Evolutionary conservation across 2,329 filamentous ascomycete species (phyloP).

Genomic region (Sphaerulina musiva): DNA sequence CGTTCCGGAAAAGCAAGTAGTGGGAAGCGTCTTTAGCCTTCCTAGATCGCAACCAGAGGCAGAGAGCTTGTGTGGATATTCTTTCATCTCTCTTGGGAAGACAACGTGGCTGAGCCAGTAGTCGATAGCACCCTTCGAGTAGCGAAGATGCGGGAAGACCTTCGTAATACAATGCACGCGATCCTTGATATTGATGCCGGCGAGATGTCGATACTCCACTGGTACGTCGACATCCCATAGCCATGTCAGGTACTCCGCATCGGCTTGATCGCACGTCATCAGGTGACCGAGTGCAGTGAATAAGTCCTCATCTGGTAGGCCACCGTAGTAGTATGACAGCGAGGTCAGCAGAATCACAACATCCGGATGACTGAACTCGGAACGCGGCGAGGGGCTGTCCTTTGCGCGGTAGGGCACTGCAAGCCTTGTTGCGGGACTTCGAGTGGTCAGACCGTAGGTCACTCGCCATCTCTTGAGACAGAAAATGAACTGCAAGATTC

Average conservation of each 20-base stretch:
- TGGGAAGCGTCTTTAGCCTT: conserved; percentile 44
- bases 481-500: conserved; percentile 54
- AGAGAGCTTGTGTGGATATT: conserved; percentile 58
- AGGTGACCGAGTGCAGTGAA: conserved; percentile 32
- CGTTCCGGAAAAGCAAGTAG: conserved; percentile 66
- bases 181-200: conserved; percentile 29
- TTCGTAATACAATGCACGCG: conserved; percentile 16
- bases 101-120: conserved; percentile 62
- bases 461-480: conserved; percentile 63
- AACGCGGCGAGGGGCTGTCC: conserved; percentile 54
- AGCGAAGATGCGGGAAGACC: conserved; percentile 44
- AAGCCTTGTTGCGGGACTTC: conserved; percentile 46
- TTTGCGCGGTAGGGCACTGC: conserved; percentile 64
- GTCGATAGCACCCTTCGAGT: conserved; percentile 51
- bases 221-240: conserved; percentile 16
- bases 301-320: conserved; percentile 44
- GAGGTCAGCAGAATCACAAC: conserved; percentile 60
- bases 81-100: conserved; percentile 59
- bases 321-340: conserved; percentile 61
- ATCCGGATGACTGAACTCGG: conserved; percentile 64
- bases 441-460: conserved; percentile 44
- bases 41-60: conserved; percentile 65
- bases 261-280: conserved; percentile 23
- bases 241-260: conserved; percentile 28
- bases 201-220: conserved; percentile 14